Evolutionary conservation across 176 grass and related monocot species (phyloP), one percentile per base, ranked within the genome.

Genomic region (Carex littledalei): DNA sequence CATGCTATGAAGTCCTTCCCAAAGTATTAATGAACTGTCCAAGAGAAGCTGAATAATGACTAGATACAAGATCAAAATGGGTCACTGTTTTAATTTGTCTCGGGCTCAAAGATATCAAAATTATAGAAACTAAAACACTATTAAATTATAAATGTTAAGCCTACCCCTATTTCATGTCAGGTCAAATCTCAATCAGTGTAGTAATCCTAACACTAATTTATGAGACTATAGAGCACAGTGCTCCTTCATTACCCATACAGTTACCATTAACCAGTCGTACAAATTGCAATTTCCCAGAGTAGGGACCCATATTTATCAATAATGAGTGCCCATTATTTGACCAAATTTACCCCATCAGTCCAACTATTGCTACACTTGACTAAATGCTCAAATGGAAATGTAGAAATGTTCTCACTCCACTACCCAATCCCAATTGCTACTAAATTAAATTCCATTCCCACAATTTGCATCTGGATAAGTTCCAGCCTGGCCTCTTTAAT

Each of bases 11-110:
- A 67, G 62, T 68, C 79, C 59, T 59, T 67, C 37, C 49, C 5
- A 56, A 78, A 11, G 24, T 78, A 56, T 78, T 34, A 78, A 78
- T 77, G 47, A 78, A 16, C 39, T 74, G 50, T 78, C 74, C 74
- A 78, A 57, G 49, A 56, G 14, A 32, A 78, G 74, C 17, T 78
- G 24, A 78, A 31, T 56, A 34, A 78, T 56, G 12, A 78, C 49
- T 78, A 78, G 5, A 6, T 77, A 77, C 20, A 31, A 78, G 5
- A 45, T 72, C 6, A 55, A 13, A 78, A 32, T 32, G 11, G 74
- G 50, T 54, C 49, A 18, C 2, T 56, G 55, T 32, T 78, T 78
- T 78, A 21, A 56, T 78, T 78, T 78, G 22, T 31, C 49, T 29
- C 24, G 31, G 74, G 39, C 32, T 56, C 13, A 78, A 56, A 57